Percentiles rank a stretch among this genome's conserved stretches.
phyloP scores from a whole-genome alignment of 306 rosid species.

The Neltuma alba region DNA sequence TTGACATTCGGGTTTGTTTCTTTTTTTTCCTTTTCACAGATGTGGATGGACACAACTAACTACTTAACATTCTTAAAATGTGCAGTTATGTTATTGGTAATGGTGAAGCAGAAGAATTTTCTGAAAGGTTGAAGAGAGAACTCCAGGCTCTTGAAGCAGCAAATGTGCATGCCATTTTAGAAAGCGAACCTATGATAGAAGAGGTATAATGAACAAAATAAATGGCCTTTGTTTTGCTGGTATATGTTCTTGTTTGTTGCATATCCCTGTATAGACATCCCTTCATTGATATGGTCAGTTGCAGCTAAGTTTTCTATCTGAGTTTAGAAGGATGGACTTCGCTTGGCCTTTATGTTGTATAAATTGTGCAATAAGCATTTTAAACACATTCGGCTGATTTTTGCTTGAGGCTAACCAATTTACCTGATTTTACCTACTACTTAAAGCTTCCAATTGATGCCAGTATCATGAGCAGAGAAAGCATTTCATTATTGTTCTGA shows the following conservation, averaged over 20 bases:
- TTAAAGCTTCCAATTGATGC: slow-evolving; percentile 7
- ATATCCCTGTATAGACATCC: slow-evolving; percentile 11
- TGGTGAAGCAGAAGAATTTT: slow-evolving; percentile 98
- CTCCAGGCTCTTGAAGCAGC: slow-evolving; percentile 98
- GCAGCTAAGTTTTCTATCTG: background rate
- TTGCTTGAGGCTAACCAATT: slow-evolving; percentile 9
- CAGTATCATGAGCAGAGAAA: background rate
- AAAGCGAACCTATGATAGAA: slow-evolving; percentile 87
- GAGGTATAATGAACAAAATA: slow-evolving; percentile 51
- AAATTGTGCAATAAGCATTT: slow-evolving; percentile 10
- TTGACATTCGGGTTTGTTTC: slow-evolving; percentile 7
- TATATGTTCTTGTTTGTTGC: slow-evolving; percentile 19
- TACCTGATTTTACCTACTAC: slow-evolving; percentile 26
- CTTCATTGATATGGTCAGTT: slow-evolving; percentile 15
- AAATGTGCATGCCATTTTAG: slow-evolving; percentile 95
- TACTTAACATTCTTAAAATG: slow-evolving; percentile 24
- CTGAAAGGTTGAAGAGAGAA: slow-evolving; percentile 96
- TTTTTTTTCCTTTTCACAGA: slow-evolving; percentile 23
- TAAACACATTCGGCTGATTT: slow-evolving; percentile 22
- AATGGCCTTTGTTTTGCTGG: slow-evolving; percentile 30
- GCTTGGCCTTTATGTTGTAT: background rate
- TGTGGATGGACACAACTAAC: slow-evolving; percentile 14
- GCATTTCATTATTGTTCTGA: slow-evolving; percentile 21
- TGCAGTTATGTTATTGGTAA: slow-evolving; percentile 94
- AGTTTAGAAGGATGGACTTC: slow-evolving; percentile 37